Evolutionary conservation across 805 yeast species (phyloP), one percentile per base, ranked within the genome.

Genomic region (Tetrapisispora arboricola): DNA sequence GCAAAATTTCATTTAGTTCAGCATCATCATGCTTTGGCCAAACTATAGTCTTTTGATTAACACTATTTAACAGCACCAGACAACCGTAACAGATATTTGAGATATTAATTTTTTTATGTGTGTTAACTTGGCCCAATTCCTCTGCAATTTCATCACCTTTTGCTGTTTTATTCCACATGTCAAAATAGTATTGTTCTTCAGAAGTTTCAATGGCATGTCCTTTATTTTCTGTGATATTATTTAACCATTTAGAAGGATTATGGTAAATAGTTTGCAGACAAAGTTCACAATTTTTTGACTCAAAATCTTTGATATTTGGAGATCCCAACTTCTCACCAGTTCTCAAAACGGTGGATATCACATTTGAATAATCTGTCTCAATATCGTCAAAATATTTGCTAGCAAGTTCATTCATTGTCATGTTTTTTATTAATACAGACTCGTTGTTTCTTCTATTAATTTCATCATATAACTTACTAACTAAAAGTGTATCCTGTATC

Each of bases 291-390:
- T 36, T 39, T n/a, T 32, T 36, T 2, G 10, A 10, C 11, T 30
- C 16, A 15, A 4, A 18, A 1, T 53, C 44, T 10, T 42, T 51
- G 4, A 44, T 44, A 20, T 42, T 29, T 0, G 84, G 84, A 7
- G 67, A 67, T 2, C 70, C 71, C 34, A 88, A 62, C 57, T 90
- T 87, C 36, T 79, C 79, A 5, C 92, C 95, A 0, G 95, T 87
- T 49, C 84, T 80, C 12, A 87, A 87, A 17, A 90, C 96, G 0
- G 97, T 88, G 0, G 96, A 82, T 3, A 88, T 87, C 2, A 90
- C 84, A 42, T 90, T 84, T 0, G 95, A 87, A 55, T 87, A 87
- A 13, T 78, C 87, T 6, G 70, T 70, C 53, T 85, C 95, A 19
- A 88, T 75, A 26, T 70, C 68, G 24, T 66, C 70, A 50, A 85